Base-by-base conservation (phyloP, 345 rosid species). In the Hibiscus mutabilis region DNA sequence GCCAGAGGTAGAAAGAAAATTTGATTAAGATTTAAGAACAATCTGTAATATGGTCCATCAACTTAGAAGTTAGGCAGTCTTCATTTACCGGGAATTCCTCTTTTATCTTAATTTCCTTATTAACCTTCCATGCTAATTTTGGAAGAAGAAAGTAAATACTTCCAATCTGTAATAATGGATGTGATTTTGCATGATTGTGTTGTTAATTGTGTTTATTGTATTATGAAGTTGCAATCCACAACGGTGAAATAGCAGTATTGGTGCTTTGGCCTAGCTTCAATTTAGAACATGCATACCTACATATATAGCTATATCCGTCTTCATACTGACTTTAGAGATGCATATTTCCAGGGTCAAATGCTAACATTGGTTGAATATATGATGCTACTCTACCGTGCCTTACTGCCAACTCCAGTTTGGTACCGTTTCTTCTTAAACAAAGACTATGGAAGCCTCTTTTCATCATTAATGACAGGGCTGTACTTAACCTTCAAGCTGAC, bases 371-470 rank as follows among this genome's bases (percentile, higher is more conserved):
- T 90, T 46, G 96, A 90, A 74, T 90, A 90, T 70, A 76, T 84
- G 77, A 78, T 90, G 77, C 82, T 90, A 78, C 81, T 90, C 35
- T 90, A 90, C 72, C 91, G 96, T 59, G 91, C 96, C 13, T 82
- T 88, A 37, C 80, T 90, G 78, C 96, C 96, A 3, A 86, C 96
- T 31, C 91, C 96, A 19, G 91, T 90, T n/a, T 90, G 96, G 96
- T 90, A 90, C 60, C 88, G 96, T 22, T 90, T 90, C 87, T 90
- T 90, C 83, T 82, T 90, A 82, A 88, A 90, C 75, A 88, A 90
- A 77, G 96, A 88, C 74, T 90, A 90, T 22, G 96, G 96, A 33
- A 88, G 91, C 84, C 93, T 90, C 75, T 90, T 90, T 79, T 90
- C 96, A 3, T 90, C 96, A 5, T 74, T 90, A 44, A 88, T 88